Percentiles rank a stretch among this genome's conserved stretches.
Evolutionary conservation across 192 early-diverging fungal species (phyloP).

Genomic region (Haplosporangium gracile): DNA sequence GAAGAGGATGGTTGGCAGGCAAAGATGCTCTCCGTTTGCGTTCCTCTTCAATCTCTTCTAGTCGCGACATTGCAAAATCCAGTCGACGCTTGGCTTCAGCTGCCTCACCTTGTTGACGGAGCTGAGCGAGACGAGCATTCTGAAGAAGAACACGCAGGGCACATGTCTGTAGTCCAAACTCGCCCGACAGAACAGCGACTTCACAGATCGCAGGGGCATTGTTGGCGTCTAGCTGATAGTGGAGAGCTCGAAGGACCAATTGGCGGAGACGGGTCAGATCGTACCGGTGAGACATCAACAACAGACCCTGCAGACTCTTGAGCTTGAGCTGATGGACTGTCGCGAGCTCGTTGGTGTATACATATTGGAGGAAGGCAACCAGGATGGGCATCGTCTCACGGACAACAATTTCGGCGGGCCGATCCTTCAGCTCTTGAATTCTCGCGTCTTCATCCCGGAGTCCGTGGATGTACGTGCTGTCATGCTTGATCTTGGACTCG

Average conservation of each 20-base stretch:
- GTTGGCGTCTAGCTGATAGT: constrained; percentile 35
- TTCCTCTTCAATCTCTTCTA: constrained; percentile 48
- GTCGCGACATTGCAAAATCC: constrained; percentile 43
- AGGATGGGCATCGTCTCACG: constrained; percentile 42
- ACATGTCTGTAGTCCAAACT: constrained; percentile 48
- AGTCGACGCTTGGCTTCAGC: constrained; percentile 41
- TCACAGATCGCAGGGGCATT: constrained; percentile 44
- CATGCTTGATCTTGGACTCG: not conserved
- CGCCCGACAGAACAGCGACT: constrained; percentile 40
- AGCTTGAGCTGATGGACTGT: constrained; percentile 41
- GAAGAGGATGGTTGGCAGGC: constrained; percentile 12
- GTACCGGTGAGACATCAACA: constrained; percentile 34
- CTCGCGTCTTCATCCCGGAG: not conserved
- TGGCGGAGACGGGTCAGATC: constrained; percentile 52
- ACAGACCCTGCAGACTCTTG: constrained; percentile 38
- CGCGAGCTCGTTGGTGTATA: constrained; percentile 46
- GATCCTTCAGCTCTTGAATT: constrained; percentile 4
- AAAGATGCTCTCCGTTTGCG: constrained; percentile 32
- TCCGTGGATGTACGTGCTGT: not conserved
- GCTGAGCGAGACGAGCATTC: constrained; percentile 28
- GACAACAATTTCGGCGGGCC: constrained; percentile 10
- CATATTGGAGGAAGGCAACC: constrained; percentile 47
- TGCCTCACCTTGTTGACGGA: constrained; percentile 36
- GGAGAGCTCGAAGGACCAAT: constrained; percentile 25
- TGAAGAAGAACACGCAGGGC: constrained; percentile 37